A percentile compares a stretch with the other conserved stretches of the same genome.
phyloP scores from a whole-genome alignment of 148 eudicot species.

The Gaultheria prostrata region DNA sequence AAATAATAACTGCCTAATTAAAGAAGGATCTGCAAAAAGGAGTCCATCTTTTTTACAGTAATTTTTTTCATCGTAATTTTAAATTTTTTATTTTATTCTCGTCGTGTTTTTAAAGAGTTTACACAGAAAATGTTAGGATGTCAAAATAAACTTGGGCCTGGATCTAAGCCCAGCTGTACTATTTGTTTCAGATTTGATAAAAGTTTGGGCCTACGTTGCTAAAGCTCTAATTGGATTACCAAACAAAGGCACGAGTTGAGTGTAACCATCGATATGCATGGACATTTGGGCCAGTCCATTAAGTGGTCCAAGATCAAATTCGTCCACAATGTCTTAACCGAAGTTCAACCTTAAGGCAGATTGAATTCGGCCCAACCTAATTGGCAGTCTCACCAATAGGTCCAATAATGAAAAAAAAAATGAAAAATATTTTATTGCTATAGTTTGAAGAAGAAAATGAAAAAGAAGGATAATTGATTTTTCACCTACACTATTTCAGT shows the following conservation, averaged over 20 bases:
- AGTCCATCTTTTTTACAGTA: no score
- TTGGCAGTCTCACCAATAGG: neutral
- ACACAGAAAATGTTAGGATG: neutral
- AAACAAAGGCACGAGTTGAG: neutral
- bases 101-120: no score
- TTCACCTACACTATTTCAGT: no score
- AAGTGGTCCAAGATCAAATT: neutral
- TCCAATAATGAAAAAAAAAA: neutral
- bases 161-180: neutral
- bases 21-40: no score
- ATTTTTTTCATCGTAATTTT: no score
- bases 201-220: neutral
- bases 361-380: neutral
- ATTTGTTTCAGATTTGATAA: neutral
- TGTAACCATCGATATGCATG: neutral
- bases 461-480: no score
- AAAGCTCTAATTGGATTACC: neutral
- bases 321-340: neutral
- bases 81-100: no score
- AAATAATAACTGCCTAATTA: no score
- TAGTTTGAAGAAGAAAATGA: no score
- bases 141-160: neutral
- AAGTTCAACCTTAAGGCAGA: neutral
- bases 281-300: neutral
- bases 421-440: no score